Evolutionary conservation across 345 rosid species (phyloP), one percentile per base, ranked within the genome.

Genomic region (Melaleuca quinquenervia): DNA sequence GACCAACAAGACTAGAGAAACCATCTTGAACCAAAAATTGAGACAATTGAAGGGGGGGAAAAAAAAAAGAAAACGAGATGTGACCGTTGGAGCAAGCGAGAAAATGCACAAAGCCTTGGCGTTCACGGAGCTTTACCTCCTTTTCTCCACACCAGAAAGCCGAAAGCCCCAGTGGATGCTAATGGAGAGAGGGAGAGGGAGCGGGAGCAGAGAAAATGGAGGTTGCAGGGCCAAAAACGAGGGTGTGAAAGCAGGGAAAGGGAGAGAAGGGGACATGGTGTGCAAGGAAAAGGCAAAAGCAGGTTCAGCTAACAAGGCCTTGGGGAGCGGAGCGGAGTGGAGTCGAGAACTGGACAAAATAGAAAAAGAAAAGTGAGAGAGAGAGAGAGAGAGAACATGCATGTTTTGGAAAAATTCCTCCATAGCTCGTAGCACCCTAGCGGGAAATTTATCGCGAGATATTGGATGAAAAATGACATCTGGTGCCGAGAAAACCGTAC

Each of bases 1-100:
- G 87, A 92, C 83, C 70, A 89, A 74, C 84, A 87, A 58, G 82
- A 91, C 51, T n/a, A 92, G 55, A 29, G 90, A 78, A 84, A 87
- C 41, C 95, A 93, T 91, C 82, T 85, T 76, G 82, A 3, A 48
- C 70, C 22, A 7, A 10, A 29, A 36, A 64, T 32, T 1, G 22
- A 64, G 20, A 32, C 45, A 64, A 32, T 32, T 64, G 45, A 1
- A 16, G 45, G 9, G 36, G 18, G 14, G 16, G 9, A 14, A 16
- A 2, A 10, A 5, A 87, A 32, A 84, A 76, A 32, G 75, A 64
- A 82, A 36, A 41, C 83, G 85, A 52, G 48, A 52, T 75, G 52
- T 87, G 91, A 90, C 90, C 89, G 89, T 86, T 89, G 85, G 84
- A 87, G 85, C 54, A 5, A 64, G 45, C 22, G 62, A 85, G 50